Conservation (phyloP, 768 basidiomycete genomes). For the Mycena crocata region DNA sequence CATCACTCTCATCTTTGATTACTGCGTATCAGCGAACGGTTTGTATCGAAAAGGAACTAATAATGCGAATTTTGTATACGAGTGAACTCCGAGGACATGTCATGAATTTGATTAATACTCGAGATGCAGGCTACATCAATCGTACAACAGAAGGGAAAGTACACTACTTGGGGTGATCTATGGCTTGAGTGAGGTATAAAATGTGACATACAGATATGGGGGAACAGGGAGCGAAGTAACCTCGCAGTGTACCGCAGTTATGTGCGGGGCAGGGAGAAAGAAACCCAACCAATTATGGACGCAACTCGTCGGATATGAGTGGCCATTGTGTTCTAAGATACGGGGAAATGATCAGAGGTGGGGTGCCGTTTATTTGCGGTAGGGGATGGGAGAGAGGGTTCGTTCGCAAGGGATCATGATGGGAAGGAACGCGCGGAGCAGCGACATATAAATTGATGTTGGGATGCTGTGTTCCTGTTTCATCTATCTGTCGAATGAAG, state of each 20-base stretch:
- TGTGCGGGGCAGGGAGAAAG: neutral
- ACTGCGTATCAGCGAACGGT: constrained; percentile 25
- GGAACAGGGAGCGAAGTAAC: constrained; percentile 8
- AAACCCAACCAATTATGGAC: constrained; percentile 16
- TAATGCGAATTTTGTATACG: constrained; percentile 30
- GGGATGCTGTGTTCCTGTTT: constrained; percentile 25
- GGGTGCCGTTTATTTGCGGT: constrained; percentile 5
- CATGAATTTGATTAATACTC: constrained; percentile 11
- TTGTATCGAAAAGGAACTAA: constrained; percentile 34
- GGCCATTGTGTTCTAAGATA: constrained; percentile 21
- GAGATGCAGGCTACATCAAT: neutral
- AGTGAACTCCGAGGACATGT: neutral
- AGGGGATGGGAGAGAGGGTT: too few relatives aligned
- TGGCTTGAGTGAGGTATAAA: constrained; percentile 6
- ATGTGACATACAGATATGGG: constrained; percentile 16
- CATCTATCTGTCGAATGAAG: constrained; percentile 30
- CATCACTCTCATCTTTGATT: constrained; percentile 19
- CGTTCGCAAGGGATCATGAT: constrained; percentile 22
- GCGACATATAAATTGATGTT: constrained; percentile 16
- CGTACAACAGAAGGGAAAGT: constrained; percentile 18
- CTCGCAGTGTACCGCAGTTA: neutral
- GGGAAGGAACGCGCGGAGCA: constrained; percentile 13
- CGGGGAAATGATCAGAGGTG: constrained; percentile 6
- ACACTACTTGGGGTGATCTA: constrained; percentile 22
- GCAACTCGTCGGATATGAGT: constrained; percentile 14